Percentiles rank a stretch among this genome's conserved stretches.
phyloP scores from a whole-genome alignment of 805 yeast genomes.

The Wickerhamomyces subpelliculosus region DNA sequence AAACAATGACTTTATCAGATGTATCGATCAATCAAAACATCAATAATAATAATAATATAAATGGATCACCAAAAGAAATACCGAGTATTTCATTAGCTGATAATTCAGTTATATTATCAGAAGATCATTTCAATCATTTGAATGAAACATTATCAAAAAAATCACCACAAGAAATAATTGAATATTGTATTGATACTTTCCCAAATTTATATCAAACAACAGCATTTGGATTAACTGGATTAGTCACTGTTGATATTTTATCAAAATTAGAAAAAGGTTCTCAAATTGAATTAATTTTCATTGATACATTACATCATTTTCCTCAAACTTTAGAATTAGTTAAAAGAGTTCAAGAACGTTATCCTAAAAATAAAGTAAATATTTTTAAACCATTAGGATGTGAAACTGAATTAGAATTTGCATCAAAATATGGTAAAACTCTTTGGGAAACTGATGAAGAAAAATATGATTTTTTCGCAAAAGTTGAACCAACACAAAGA shows the following conservation, averaged over 20 bases:
- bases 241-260: conserved; percentile 81
- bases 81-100: neutral
- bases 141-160: conserved; percentile 49
- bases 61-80: neutral
- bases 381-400: conserved; percentile 61
- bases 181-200: conserved; percentile 80
- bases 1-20: no score
- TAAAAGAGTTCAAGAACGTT: conserved; percentile 45
- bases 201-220: conserved; percentile 86
- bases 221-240: conserved; percentile 90
- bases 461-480: conserved; percentile 77
- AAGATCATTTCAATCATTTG: conserved; percentile 55
- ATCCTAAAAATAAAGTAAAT: conserved; percentile 50
- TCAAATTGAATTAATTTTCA: conserved; percentile 69
- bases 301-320: conserved; percentile 90
- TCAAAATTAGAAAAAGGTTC: conserved; percentile 38
- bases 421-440: conserved; percentile 58
- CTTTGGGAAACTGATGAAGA: conserved; percentile 82
- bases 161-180: conserved; percentile 64
- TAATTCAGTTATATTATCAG: conserved; percentile 27
- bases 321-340: conserved; percentile 86
- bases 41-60: neutral
- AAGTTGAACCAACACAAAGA: conserved; percentile 87
- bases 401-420: conserved; percentile 55
- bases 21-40: no score